Evolutionary conservation across 2,329 filamentous ascomycete genomes (phyloP).

Genomic region (Aurifilum marmelostoma): DNA sequence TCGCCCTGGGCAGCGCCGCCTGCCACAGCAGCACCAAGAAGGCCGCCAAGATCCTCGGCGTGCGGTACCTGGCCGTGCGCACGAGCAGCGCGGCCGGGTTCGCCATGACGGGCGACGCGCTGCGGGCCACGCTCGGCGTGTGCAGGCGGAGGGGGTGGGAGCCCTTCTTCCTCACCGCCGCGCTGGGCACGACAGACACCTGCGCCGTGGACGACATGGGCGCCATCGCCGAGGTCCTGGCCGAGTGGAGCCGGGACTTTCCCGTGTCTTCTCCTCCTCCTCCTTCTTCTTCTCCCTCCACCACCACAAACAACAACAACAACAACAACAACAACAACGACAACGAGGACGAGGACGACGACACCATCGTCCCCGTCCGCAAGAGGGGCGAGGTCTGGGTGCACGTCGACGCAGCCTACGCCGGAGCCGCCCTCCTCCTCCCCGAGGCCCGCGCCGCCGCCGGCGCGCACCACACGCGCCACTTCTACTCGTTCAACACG

Average conservation of each 20-base stretch:
- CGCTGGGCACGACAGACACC: constrained; percentile 83
- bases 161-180: constrained; percentile 85
- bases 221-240: constrained; percentile 61
- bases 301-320: background rate
- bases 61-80: constrained; percentile 74
- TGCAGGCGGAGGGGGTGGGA: constrained; percentile 71
- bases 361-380: constrained; percentile 22
- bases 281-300: background rate
- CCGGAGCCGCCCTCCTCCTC: constrained; percentile 80
- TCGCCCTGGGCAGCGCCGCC: constrained; percentile 78
- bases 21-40: constrained; percentile 87
- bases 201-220: constrained; percentile 85
- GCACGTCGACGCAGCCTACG: constrained; percentile 92
- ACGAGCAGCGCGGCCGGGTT: constrained; percentile 66
- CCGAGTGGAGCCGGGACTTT: constrained; percentile 36
- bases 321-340: background rate
- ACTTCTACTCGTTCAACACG: constrained; percentile 87
- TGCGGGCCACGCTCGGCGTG: constrained; percentile 65
- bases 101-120: constrained; percentile 66
- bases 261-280: constrained; percentile 22
- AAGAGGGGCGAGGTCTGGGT: constrained; percentile 71
- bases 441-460: constrained; percentile 68
- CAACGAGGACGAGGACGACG: no score
- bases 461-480: constrained; percentile 58
- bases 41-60: constrained; percentile 81